These are phyloP conservation scores for Penicillium silybi DNA, from an alignment of 495 filamentous ascomycete genomes.

Conservation along the genomic window DNA sequence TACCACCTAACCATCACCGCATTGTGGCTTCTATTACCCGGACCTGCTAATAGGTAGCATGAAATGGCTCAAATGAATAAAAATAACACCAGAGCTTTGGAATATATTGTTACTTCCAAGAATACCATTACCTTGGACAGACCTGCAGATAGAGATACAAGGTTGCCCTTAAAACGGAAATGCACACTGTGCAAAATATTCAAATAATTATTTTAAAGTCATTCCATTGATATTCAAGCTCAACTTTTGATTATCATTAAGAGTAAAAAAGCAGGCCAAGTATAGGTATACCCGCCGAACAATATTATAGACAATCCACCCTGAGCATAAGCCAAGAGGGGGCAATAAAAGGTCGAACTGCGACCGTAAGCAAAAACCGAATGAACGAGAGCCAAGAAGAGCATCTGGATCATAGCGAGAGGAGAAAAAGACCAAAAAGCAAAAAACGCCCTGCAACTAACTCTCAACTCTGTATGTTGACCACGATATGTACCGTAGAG, in stretches of 20 bases:
- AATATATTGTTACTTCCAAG: too few species aligned
- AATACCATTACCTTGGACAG: too few species aligned
- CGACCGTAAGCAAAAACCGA: neutral
- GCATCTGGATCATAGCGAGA: slow-evolving; percentile 7
- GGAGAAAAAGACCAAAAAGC: slow-evolving; percentile 2
- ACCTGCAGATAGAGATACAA: too few species aligned
- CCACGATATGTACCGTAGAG: slow-evolving; percentile 23
- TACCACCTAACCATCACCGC: too few species aligned
- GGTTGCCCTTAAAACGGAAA: too few species aligned
- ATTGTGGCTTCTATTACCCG: too few species aligned
- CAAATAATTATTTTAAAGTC: neutral
- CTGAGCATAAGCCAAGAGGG: neutral
- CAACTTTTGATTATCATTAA: slow-evolving; percentile 13
- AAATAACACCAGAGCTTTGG: too few species aligned
- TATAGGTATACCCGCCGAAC: neutral
- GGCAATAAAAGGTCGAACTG: neutral
- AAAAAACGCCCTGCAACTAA: slow-evolving; percentile 10
- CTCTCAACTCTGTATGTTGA: slow-evolving; percentile 18
- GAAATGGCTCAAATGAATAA: too few species aligned
- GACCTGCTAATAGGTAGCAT: too few species aligned
- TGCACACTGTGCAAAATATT: too few species aligned
- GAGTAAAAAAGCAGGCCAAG: neutral
- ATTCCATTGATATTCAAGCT: slow-evolving; percentile 5
- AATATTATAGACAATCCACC: slow-evolving; percentile 13
- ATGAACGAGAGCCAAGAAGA: slow-evolving; percentile 19